These are phyloP conservation scores for Hyaloperonospora brassicae DNA, from an alignment of 352 stramenopile species.

Conservation along the genomic window DNA sequence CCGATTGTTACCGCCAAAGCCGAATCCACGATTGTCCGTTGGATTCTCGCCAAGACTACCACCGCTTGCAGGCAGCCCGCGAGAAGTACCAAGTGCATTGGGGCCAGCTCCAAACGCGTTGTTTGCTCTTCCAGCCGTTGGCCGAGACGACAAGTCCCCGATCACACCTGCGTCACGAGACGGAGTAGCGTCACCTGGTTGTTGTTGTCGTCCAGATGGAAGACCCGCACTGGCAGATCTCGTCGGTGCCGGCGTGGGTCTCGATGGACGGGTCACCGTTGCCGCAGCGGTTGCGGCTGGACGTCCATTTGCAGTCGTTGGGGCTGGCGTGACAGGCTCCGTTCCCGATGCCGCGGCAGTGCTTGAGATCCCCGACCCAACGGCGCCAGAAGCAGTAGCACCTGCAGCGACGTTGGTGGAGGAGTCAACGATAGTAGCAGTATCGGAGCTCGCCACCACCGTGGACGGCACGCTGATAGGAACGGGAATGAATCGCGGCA, in stretches of 20 bases:
- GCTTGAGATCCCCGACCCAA: background rate
- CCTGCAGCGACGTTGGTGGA: background rate
- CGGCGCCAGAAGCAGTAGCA: constrained; percentile 6
- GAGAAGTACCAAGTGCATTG: background rate
- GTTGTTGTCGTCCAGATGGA: constrained; percentile 5
- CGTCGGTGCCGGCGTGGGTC: constrained; percentile 17
- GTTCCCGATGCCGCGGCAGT: background rate
- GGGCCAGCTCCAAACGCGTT: constrained; percentile 7
- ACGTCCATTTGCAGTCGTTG: too few species aligned
- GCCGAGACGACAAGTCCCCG: background rate
- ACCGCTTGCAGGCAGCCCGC: constrained; percentile 2
- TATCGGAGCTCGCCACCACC: constrained; percentile 21
- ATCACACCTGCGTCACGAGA: constrained; percentile 1
- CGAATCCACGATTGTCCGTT: constrained; percentile 1
- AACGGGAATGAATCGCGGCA: constrained; percentile 24
- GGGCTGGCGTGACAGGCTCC: constrained; percentile 13
- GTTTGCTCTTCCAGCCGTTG: background rate
- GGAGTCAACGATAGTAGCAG: constrained; percentile 11
- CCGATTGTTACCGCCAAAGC: constrained; percentile 9
- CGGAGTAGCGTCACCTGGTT: constrained; percentile 1
- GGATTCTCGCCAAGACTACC: constrained; percentile 5
- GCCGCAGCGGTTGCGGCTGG: too few species aligned
- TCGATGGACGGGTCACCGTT: constrained; percentile 6
- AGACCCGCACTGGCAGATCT: background rate
- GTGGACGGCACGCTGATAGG: constrained; percentile 18